phyloP scores from a whole-genome alignment of 306 rosid genomes.

The Cicer arietinum region DNA sequence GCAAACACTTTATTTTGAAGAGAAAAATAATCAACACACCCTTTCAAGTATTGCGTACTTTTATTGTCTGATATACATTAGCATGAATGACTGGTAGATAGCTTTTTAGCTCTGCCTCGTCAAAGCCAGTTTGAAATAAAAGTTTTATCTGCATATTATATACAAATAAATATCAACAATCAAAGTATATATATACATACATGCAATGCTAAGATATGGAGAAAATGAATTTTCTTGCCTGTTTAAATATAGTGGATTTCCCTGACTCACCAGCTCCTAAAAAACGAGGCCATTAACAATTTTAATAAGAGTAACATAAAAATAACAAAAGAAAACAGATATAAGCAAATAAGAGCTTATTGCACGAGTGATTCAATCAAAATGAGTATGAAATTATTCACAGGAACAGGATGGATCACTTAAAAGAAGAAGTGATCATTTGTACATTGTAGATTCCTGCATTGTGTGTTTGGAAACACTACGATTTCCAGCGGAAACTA shows the following conservation, averaged over 20 bases:
- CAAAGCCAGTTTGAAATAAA: conserved; percentile 96
- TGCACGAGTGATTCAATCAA: conserved; percentile 32
- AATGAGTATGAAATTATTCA: conserved; percentile 10
- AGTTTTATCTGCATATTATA: conserved; percentile 79
- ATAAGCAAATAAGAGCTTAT: conserved; percentile 5
- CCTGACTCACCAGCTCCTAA: conserved; percentile 96
- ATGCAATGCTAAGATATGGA: conserved; percentile 10
- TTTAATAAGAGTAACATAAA: conserved; percentile 24
- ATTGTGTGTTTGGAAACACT: conserved; percentile 6
- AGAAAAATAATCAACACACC: conserved; percentile 99
- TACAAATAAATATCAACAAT: conserved; percentile 27
- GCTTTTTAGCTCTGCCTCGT: conserved; percentile 92
- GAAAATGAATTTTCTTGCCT: conserved; percentile 59
- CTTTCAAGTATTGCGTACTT: conserved; percentile 99
- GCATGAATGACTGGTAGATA: conserved; percentile 95
- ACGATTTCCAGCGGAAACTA: background rate
- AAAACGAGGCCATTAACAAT: conserved; percentile 27
- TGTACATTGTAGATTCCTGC: too few species aligned
- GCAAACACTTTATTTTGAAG: conserved; percentile 59
- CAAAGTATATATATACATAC: conserved; percentile 31
- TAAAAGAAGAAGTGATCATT: background rate
- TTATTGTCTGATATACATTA: conserved; percentile 99
- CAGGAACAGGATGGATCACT: background rate
- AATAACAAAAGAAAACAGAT: conserved; percentile 1
- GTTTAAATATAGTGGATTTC: conserved; percentile 96